Evolutionary conservation across 805 yeast species (phyloP).

Genomic region (Pichia kluyveri): DNA sequence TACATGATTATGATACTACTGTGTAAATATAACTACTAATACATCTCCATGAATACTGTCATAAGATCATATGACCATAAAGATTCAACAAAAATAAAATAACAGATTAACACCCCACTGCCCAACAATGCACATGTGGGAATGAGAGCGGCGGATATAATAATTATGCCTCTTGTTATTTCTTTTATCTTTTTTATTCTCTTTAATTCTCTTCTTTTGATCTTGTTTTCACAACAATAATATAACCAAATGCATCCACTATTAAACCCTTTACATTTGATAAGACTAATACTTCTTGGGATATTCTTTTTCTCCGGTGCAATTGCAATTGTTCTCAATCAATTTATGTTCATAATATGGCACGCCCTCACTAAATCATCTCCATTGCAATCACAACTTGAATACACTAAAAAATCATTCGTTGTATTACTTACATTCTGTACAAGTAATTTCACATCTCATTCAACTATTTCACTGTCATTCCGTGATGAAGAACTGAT

Average conservation of each 20-base stretch:
- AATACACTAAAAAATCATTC: conserved; percentile 50
- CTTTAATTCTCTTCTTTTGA: neutral
- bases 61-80: too few species aligned
- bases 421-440: conserved; percentile 44
- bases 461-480: conserved; percentile 44
- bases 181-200: neutral
- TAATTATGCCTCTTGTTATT: too few species aligned
- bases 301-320: conserved; percentile 28
- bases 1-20: too few species aligned
- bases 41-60: too few species aligned
- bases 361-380: neutral
- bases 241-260: neutral
- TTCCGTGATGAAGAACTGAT: conserved; percentile 14
- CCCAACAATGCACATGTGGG: too few species aligned
- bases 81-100: too few species aligned
- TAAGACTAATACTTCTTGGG: conserved; percentile 15
- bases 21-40: too few species aligned
- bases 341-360: conserved; percentile 27
- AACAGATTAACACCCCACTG: too few species aligned
- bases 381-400: conserved; percentile 7
- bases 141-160: too few species aligned
- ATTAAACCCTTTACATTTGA: neutral
- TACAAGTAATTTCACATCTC: conserved; percentile 37
- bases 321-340: conserved; percentile 38
- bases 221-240: too few species aligned